phyloP scores from a whole-genome alignment of 176 grass and related monocot species.

The Calamus simplicifolius region DNA sequence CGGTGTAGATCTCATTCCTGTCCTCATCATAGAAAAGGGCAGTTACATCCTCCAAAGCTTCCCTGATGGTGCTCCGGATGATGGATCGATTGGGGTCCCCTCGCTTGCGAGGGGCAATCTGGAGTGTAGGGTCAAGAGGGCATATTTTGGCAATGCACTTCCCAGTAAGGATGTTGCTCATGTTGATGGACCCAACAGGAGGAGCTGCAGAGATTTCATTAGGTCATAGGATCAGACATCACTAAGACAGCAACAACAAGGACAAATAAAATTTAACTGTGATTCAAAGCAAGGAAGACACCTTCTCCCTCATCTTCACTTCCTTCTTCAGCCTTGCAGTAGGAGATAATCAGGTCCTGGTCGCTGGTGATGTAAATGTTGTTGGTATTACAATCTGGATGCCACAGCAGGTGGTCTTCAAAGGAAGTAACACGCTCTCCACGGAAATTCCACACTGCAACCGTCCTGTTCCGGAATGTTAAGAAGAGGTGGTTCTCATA shows the following conservation, averaged over 20 bases:
- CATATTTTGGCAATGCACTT: conserved; percentile 68
- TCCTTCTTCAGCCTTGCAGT: conserved; percentile 37
- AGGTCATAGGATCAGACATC: background rate
- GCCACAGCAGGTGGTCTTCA: conserved; percentile 60
- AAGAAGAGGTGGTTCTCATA: conserved; percentile 67
- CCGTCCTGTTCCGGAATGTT: conserved; percentile 57
- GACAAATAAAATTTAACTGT: background rate
- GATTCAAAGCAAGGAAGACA: conserved; percentile 4
- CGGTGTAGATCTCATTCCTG: conserved; percentile 66
- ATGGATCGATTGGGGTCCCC: conserved; percentile 33
- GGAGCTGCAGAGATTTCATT: conserved; percentile 16
- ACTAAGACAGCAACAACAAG: background rate
- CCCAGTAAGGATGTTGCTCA: conserved; percentile 68
- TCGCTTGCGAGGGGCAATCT: conserved; percentile 30
- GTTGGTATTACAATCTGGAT: conserved; percentile 63
- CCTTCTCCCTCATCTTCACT: conserved; percentile 26
- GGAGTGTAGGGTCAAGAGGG: conserved; percentile 38
- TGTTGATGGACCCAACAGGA: conserved; percentile 51
- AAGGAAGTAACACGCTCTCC: conserved; percentile 68
- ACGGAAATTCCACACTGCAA: conserved; percentile 62
- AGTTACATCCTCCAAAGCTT: conserved; percentile 56
- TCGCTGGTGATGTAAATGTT: conserved; percentile 65
- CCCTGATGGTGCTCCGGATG: conserved; percentile 40
- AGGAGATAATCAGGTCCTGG: conserved; percentile 63
- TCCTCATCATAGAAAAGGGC: conserved; percentile 64